Evolutionary conservation across 2,329 filamentous ascomycete genomes (phyloP).

Genomic region (Talaromyces marneffei): DNA sequence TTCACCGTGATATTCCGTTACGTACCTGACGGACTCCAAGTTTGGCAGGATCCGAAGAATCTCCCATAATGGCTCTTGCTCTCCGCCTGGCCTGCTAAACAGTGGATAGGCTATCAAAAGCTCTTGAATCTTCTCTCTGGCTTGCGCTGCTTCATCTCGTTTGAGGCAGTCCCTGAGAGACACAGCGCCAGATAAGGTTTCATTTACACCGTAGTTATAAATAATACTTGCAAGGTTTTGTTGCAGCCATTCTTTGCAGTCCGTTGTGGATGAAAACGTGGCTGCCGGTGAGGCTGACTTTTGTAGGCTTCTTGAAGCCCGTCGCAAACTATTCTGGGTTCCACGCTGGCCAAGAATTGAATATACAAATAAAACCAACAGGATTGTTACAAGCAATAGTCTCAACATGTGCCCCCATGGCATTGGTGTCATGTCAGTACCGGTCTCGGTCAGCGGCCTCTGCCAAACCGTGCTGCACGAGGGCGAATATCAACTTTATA

Average conservation of each 20-base stretch:
- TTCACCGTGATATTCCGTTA: not conserved
- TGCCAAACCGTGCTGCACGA: not conserved
- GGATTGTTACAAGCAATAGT: not conserved
- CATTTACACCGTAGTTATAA: not conserved
- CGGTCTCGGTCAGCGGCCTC: not conserved
- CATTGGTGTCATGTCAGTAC: not conserved
- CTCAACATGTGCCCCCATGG: conserved; percentile 1
- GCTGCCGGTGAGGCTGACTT: not conserved
- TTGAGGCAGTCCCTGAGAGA: not conserved
- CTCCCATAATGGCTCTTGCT: not conserved
- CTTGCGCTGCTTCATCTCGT: conserved; percentile 3
- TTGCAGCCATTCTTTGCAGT: not conserved
- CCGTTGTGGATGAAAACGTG: not conserved
- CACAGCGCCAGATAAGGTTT: not conserved
- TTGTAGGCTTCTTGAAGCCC: not conserved
- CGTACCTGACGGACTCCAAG: not conserved
- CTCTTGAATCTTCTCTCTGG: conserved; percentile 3
- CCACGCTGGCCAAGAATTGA: not conserved
- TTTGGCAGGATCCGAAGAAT: not conserved
- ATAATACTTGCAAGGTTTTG: conserved; percentile 1
- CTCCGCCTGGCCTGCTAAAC: not conserved
- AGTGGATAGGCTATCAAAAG: not conserved
- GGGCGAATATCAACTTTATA: not conserved
- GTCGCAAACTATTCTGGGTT: not conserved
- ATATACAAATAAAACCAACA: not conserved